phyloP scores from a whole-genome alignment of 305 asterid genomes.

The Caryopteris hybrid region DNA sequence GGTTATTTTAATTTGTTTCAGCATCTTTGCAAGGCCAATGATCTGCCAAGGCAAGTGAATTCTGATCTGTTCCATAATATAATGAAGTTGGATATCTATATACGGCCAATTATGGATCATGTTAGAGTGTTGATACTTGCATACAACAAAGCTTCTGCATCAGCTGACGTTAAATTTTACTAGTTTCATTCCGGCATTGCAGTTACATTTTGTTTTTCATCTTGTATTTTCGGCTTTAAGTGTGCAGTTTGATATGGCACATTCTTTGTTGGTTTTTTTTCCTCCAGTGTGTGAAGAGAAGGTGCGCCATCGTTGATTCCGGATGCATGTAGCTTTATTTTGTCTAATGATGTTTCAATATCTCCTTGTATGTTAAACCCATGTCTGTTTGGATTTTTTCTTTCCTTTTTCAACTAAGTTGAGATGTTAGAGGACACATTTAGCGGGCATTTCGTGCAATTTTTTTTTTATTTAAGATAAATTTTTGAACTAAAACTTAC shows the following conservation, averaged over 20 bases:
- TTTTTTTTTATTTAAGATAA: no score
- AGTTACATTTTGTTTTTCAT: neutral
- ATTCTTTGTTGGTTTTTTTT: neutral
- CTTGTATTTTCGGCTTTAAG: neutral
- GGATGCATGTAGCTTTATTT: no score
- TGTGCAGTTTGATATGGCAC: neutral
- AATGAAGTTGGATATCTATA: neutral
- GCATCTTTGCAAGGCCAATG: conserved; percentile 10
- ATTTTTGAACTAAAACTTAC: no score
- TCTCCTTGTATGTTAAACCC: no score
- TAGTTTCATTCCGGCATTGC: neutral
- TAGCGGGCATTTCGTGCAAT: no score
- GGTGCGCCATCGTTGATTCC: no score
- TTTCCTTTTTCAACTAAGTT: no score
- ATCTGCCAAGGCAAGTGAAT: conserved; percentile 5
- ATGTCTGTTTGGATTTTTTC: no score
- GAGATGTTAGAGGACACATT: no score
- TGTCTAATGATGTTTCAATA: neutral
- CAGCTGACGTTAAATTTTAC: neutral
- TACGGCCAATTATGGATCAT: neutral
- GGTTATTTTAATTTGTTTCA: conserved; percentile 4
- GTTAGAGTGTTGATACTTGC: neutral
- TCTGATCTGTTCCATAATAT: neutral
- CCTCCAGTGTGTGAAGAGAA: no score
- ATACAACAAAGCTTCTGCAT: neutral